phyloP scores from a whole-genome alignment of 2,329 filamentous ascomycete species.

The Neophaeococcomyces aloes region DNA sequence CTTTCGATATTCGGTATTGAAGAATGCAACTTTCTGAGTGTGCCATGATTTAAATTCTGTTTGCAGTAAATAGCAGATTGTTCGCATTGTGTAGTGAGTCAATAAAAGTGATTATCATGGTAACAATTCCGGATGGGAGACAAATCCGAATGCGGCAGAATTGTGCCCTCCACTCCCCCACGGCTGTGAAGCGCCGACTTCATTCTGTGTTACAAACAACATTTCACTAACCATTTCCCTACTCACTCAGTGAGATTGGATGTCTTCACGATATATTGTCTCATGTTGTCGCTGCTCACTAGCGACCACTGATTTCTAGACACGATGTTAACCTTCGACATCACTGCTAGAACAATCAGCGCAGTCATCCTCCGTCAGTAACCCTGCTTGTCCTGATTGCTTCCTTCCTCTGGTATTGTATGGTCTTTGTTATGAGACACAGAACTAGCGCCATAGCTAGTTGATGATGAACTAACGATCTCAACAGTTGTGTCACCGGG shows the following conservation, averaged over 20 bases:
- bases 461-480: neutral
- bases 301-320: constrained; percentile 7
- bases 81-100: too few species aligned
- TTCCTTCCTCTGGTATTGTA: too few species aligned
- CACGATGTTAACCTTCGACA: constrained; percentile 5
- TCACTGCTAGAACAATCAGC: constrained; percentile 3
- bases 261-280: constrained; percentile 6
- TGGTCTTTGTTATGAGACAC: too few species aligned
- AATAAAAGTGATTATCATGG: too few species aligned
- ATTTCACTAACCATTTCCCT: neutral
- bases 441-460: neutral
- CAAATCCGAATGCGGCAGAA: neutral
- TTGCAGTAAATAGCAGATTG: too few species aligned
- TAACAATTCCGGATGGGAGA: too few species aligned
- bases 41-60: too few species aligned
- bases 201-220: neutral
- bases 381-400: too few species aligned
- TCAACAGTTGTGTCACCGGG: constrained; percentile 1
- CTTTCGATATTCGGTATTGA: too few species aligned
- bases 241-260: constrained; percentile 1
- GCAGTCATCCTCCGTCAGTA: too few species aligned
- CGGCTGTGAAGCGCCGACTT: constrained; percentile 2
- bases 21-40: too few species aligned
- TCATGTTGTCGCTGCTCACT: constrained; percentile 4
- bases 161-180: constrained; percentile 6